phyloP scores from a whole-genome alignment of 2,329 filamentous ascomycete genomes.

The Exophiala sp. region DNA sequence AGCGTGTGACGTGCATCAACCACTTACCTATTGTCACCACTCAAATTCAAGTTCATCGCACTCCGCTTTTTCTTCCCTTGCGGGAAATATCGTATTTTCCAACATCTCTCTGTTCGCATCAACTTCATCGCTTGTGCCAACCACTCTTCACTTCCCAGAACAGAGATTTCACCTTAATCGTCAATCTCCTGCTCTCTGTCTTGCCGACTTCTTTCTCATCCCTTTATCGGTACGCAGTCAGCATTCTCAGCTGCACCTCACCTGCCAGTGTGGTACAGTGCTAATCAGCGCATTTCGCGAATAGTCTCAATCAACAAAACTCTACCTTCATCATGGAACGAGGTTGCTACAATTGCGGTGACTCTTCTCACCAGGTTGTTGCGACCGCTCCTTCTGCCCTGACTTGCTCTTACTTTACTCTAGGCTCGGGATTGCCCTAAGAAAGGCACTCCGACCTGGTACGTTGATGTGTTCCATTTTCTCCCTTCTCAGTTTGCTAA shows the following conservation, averaged over 20 bases:
- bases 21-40: too few relatives aligned
- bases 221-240: not conserved
- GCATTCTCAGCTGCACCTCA: not conserved
- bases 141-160: not conserved
- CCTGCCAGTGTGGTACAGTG: not conserved
- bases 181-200: not conserved
- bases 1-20: too few relatives aligned
- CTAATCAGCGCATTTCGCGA: not conserved
- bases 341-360: conserved; percentile 54
- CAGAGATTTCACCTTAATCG: not conserved
- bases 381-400: conserved; percentile 8
- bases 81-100: conserved; percentile 2
- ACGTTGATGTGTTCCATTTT: conserved; percentile 35
- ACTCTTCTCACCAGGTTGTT: conserved; percentile 26
- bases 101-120: not conserved
- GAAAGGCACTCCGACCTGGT: conserved; percentile 78
- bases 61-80: not conserved
- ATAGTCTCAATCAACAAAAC: conserved; percentile 1
- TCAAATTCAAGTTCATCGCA: not conserved
- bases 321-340: conserved; percentile 43
- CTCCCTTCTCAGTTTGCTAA: conserved; percentile 24
- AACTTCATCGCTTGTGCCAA: not conserved
- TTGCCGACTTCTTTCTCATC: not conserved
- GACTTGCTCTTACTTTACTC: conserved; percentile 23
- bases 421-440: conserved; percentile 81